Conservation (phyloP, 306 rosid genomes). For the Cicer judaicum region DNA sequence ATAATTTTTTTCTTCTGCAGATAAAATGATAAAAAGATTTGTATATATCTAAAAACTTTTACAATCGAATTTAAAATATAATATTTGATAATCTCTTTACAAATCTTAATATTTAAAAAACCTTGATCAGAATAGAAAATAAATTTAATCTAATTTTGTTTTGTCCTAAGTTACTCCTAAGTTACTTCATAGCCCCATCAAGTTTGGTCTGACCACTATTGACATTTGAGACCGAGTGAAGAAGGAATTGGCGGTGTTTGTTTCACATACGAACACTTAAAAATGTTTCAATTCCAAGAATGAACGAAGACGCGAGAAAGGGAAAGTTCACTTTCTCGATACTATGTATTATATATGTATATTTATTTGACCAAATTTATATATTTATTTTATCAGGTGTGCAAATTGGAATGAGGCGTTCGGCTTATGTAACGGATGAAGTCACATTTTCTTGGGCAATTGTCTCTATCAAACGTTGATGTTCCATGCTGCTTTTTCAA, state of each 20-base stretch:
- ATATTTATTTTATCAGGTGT: neutral
- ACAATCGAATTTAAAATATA: too few species aligned
- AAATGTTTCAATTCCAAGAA: neutral
- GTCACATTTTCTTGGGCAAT: conserved; percentile 20
- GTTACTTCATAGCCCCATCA: too few species aligned
- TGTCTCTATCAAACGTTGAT: conserved; percentile 18
- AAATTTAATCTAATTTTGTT: too few species aligned
- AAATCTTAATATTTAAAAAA: too few species aligned
- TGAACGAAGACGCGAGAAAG: conserved; percentile 45
- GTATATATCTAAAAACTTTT: too few species aligned
- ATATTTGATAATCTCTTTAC: too few species aligned
- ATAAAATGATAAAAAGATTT: too few species aligned
- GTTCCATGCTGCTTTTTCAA: conserved; percentile 21
- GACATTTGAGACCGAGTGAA: neutral
- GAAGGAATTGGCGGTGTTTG: conserved; percentile 24
- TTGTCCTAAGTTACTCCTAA: too few species aligned
- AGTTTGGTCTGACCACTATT: too few species aligned
- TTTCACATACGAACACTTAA: conserved; percentile 11
- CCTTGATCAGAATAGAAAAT: too few species aligned
- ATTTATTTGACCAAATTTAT: neutral
- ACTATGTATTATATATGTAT: neutral
- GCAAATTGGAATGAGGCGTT: neutral
- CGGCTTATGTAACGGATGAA: conserved; percentile 43
- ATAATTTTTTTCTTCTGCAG: too few species aligned
- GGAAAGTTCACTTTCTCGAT: conserved; percentile 31